Conservation (phyloP, 352 stramenopile species). For the Lagenidium giganteum region DNA sequence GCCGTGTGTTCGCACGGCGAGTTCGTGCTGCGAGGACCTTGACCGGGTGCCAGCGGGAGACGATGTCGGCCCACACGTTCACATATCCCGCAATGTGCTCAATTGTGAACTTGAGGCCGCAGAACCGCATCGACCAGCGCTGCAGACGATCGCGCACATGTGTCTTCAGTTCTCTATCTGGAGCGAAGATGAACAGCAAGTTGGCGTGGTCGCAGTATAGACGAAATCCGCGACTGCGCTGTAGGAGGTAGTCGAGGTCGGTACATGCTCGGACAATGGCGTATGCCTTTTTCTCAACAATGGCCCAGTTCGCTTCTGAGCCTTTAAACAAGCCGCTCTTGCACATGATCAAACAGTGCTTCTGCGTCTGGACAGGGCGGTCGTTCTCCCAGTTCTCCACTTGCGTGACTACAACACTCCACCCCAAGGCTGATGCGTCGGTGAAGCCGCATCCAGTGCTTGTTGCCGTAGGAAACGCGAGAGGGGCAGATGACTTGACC, state of each 20-base stretch:
- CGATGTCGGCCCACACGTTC: slow-evolving; percentile 16
- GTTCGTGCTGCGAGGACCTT: not conserved
- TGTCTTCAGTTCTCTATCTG: not conserved
- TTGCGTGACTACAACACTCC: too few relatives aligned
- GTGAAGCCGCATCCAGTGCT: too few relatives aligned
- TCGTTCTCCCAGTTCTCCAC: too few relatives aligned
- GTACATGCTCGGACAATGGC: slow-evolving; percentile 7
- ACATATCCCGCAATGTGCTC: slow-evolving; percentile 12
- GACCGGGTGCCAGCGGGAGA: slow-evolving; percentile 1
- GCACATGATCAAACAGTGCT: slow-evolving; percentile 4
- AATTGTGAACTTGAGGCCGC: slow-evolving; percentile 1
- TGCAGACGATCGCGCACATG: slow-evolving; percentile 3
- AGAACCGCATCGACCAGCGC: slow-evolving; percentile 10
- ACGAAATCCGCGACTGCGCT: slow-evolving; percentile 8
- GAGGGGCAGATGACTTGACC: too few relatives aligned
- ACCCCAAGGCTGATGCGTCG: too few relatives aligned
- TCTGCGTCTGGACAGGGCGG: too few relatives aligned
- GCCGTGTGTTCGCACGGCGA: not conserved
- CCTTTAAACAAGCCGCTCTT: slow-evolving; percentile 5
- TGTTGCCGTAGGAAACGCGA: too few relatives aligned
- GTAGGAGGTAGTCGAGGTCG: slow-evolving; percentile 6
- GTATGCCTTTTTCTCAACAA: slow-evolving; percentile 7
- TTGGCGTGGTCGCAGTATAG: slow-evolving; percentile 1
- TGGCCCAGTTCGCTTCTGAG: slow-evolving; percentile 6
- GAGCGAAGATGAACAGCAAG: slow-evolving; percentile 1